Conservation (phyloP, 1,284 basidiomycete genomes). For the Tilletia walkeri region DNA sequence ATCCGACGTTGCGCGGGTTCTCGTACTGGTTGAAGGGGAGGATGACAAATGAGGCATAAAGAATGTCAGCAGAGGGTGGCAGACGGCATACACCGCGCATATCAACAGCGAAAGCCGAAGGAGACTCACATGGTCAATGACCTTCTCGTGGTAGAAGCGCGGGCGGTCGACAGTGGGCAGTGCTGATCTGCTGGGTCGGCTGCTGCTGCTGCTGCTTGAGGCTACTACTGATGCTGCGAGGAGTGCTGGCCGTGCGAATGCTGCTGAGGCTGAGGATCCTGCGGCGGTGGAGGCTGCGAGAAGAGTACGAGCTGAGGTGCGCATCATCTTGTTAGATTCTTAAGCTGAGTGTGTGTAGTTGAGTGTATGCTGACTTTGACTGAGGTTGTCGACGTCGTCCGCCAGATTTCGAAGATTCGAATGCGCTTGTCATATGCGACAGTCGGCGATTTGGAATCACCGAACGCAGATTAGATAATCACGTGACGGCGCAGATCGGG, state of each 20-base stretch:
- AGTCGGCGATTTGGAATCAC: too few species aligned
- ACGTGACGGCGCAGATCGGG: slow-evolving; percentile 1
- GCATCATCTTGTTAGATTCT: neutral
- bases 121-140: slow-evolving; percentile 46
- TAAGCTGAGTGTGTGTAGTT: neutral
- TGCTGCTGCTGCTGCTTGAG: neutral
- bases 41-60: neutral
- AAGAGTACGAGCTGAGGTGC: slow-evolving; percentile 8
- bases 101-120: slow-evolving; percentile 3
- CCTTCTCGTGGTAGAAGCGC: slow-evolving; percentile 52
- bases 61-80: neutral
- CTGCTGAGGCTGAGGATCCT: neutral
- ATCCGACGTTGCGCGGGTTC: slow-evolving; percentile 63
- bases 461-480: neutral
- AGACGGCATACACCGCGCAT: neutral
- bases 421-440: too few species aligned
- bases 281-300: neutral
- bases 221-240: neutral
- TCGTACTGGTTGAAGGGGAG: slow-evolving; percentile 37
- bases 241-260: neutral
- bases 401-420: too few species aligned
- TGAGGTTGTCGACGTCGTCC: neutral
- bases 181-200: neutral
- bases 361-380: neutral
- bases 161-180: slow-evolving; percentile 2